phyloP scores from a whole-genome alignment of 2,329 filamentous ascomycete genomes.

The Triangularia verruculosa region DNA sequence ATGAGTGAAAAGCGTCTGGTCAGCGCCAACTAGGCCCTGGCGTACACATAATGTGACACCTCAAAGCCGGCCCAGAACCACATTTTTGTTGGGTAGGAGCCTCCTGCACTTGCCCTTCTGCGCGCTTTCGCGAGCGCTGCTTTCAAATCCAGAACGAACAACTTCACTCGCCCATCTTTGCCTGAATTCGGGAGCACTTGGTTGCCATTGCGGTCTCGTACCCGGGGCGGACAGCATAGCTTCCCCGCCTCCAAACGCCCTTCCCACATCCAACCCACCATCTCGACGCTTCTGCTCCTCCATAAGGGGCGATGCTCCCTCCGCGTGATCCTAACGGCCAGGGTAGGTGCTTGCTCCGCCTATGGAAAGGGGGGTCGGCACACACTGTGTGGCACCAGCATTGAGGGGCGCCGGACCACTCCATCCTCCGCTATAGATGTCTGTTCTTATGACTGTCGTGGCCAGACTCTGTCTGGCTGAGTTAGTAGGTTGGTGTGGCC shows the following conservation, averaged over 20 bases:
- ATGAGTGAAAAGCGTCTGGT: neutral
- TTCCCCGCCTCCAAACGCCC: neutral
- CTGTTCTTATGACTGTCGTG: slow-evolving; percentile 11
- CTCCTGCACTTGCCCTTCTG: neutral
- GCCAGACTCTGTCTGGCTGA: slow-evolving; percentile 7
- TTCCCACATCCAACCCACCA: neutral
- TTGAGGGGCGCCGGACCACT: neutral
- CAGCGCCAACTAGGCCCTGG: neutral
- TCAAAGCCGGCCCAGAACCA: neutral
- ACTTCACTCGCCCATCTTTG: neutral
- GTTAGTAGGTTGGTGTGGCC: slow-evolving; percentile 10
- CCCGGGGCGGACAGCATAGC: neutral
- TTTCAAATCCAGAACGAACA: neutral
- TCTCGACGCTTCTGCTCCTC: neutral
- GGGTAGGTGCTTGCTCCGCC: slow-evolving; percentile 8
- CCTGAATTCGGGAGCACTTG: neutral
- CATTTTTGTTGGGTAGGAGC: neutral
- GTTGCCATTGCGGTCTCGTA: neutral
- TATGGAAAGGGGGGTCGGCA: slow-evolving; percentile 9
- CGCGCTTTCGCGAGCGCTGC: neutral
- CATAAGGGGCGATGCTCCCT: neutral
- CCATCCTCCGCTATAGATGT: slow-evolving; percentile 15
- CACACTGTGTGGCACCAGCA: slow-evolving; percentile 21
- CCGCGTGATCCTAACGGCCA: slow-evolving; percentile 5
- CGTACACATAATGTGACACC: neutral